phyloP scores from a whole-genome alignment of 1,284 basidiomycete species.

The Heterobasidion irregulare region DNA sequence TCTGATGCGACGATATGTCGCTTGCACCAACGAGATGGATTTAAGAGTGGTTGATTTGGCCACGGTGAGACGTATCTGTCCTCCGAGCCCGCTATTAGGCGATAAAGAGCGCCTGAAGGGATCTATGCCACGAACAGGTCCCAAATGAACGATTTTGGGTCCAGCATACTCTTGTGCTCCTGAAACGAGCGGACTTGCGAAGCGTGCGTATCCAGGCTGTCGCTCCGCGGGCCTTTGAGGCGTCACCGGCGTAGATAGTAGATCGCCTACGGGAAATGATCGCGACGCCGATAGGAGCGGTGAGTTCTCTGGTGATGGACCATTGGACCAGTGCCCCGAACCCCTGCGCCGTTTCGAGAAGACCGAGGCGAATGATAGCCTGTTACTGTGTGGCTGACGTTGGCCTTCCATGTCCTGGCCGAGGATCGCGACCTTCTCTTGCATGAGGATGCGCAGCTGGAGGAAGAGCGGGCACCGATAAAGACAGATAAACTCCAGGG shows the following conservation, averaged over 20 bases:
- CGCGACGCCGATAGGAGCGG: slow-evolving; percentile 28
- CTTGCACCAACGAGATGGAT: slow-evolving; percentile 38
- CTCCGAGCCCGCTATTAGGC: background rate
- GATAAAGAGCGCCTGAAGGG: slow-evolving; percentile 15
- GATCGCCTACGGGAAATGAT: slow-evolving; percentile 13
- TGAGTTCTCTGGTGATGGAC: slow-evolving; percentile 44
- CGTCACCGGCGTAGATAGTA: slow-evolving; percentile 10
- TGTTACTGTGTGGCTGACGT: slow-evolving; percentile 22
- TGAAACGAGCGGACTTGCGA: slow-evolving; percentile 26
- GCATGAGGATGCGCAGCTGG: slow-evolving; percentile 55
- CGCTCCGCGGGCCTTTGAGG: slow-evolving; percentile 22
- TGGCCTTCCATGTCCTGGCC: slow-evolving; percentile 37
- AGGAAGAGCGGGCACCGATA: slow-evolving; percentile 57
- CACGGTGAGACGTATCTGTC: slow-evolving; percentile 2
- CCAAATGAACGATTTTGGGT: slow-evolving; percentile 55
- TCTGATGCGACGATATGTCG: slow-evolving; percentile 53
- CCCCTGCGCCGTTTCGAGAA: slow-evolving; percentile 38
- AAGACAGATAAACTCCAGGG: slow-evolving; percentile 59
- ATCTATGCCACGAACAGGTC: slow-evolving; percentile 32
- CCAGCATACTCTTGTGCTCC: slow-evolving; percentile 25
- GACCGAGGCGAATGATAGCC: slow-evolving; percentile 36
- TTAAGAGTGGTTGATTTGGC: slow-evolving; percentile 28
- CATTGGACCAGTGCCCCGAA: slow-evolving; percentile 22
- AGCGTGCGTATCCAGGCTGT: slow-evolving; percentile 35
- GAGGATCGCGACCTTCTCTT: slow-evolving; percentile 48